Evolutionary conservation across 208 protist genomes (phyloP).

Genomic region (Trypanosoma boissoni): DNA sequence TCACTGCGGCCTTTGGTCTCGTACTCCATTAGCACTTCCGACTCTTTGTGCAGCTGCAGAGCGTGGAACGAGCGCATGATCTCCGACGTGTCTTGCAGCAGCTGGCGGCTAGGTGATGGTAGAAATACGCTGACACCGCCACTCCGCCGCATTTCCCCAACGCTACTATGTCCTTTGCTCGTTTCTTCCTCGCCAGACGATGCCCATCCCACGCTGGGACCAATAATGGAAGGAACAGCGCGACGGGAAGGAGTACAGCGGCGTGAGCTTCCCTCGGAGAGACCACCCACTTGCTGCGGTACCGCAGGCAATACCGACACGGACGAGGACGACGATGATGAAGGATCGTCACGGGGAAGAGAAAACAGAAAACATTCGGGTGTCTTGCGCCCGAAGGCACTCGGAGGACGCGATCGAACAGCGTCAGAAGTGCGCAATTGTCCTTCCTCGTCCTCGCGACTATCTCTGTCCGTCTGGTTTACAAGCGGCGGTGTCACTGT

Average conservation of each 20-base stretch:
- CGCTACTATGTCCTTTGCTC: background rate
- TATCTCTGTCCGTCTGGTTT: background rate
- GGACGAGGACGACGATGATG: conserved; percentile 1
- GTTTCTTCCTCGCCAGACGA: background rate
- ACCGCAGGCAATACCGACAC: background rate
- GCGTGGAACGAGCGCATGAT: conserved; percentile 16
- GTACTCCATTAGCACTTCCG: conserved; percentile 18
- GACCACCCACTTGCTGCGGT: background rate
- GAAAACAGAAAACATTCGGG: conserved; percentile 15
- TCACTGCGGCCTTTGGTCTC: conserved; percentile 21
- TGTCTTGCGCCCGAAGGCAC: background rate
- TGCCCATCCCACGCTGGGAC: conserved; percentile 3
- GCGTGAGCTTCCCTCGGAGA: no score
- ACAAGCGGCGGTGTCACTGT: background rate
- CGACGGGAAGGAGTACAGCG: background rate
- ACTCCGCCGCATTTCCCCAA: no score
- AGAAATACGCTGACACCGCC: no score
- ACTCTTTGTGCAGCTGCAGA: conserved; percentile 12
- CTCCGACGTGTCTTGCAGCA: background rate
- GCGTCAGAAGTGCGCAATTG: background rate
- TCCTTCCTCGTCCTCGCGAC: no score
- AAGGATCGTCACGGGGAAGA: conserved; percentile 8
- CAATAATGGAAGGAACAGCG: background rate
- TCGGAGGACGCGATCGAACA: background rate
- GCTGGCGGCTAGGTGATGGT: background rate